Evolutionary conservation across 306 rosid species (phyloP).

Genomic region (Senna siamea): DNA sequence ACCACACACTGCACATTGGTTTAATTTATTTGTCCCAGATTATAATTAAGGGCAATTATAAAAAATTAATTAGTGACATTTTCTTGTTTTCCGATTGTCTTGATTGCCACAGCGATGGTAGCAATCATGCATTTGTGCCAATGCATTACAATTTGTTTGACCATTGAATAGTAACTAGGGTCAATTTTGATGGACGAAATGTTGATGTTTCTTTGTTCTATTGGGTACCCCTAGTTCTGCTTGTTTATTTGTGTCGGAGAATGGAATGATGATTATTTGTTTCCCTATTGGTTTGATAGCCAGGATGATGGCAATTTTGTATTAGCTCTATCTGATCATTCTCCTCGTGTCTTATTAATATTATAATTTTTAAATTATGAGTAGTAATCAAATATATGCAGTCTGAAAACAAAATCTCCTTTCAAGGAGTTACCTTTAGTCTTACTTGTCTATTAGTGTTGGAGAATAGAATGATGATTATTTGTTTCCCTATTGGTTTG

Average conservation of each 20-base stretch:
- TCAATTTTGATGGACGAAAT: neutral
- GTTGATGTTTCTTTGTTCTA: neutral
- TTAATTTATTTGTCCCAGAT: neutral
- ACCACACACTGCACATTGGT: neutral
- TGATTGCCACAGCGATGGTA: slow-evolving; percentile 43
- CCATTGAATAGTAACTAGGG: neutral
- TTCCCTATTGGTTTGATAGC: slow-evolving; percentile 49
- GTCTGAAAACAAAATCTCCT: neutral
- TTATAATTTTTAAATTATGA: too few relatives aligned
- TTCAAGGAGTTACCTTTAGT: neutral
- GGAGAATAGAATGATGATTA: slow-evolving; percentile 29
- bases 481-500: slow-evolving; percentile 48
- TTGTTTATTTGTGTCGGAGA: slow-evolving; percentile 24
- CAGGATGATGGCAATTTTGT: slow-evolving; percentile 44
- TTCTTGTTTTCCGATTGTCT: slow-evolving; percentile 26
- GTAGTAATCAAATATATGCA: neutral
- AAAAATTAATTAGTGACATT: slow-evolving; percentile 5
- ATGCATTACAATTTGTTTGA: neutral
- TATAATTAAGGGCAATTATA: neutral
- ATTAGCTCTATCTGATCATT: slow-evolving; percentile 53
- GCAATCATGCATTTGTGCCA: neutral
- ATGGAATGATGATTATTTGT: slow-evolving; percentile 40
- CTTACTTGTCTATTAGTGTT: neutral
- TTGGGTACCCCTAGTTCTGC: neutral
- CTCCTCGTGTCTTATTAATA: slow-evolving; percentile 24